A percentile compares a stretch with the other conserved stretches of the same genome.
These are phyloP conservation scores for Botryotinia calthae DNA, from an alignment of 2,329 filamentous ascomycete genomes.

Conservation along the genomic window DNA sequence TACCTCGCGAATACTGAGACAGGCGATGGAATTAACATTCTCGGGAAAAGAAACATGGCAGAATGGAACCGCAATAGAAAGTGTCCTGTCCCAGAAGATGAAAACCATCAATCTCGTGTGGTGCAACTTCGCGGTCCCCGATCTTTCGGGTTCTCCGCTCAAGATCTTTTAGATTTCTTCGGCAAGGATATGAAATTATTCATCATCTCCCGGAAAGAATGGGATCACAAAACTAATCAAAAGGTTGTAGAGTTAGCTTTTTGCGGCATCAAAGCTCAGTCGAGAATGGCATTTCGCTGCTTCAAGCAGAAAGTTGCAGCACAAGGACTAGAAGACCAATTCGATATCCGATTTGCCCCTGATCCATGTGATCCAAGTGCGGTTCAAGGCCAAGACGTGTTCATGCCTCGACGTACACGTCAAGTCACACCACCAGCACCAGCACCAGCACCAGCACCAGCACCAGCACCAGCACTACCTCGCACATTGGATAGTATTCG, in stretches of 20 bases:
- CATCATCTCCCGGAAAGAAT: slow-evolving; percentile 14
- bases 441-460: neutral
- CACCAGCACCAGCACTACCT: neutral
- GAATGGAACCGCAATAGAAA: slow-evolving; percentile 24
- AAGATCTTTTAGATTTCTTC: slow-evolving; percentile 17
- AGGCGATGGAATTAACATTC: slow-evolving; percentile 20
- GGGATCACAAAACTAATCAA: neutral
- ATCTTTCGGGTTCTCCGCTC: neutral
- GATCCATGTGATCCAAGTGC: slow-evolving; percentile 23
- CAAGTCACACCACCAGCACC: neutral
- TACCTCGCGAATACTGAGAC: neutral
- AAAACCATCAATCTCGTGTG: slow-evolving; percentile 22
- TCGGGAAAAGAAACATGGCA: slow-evolving; percentile 15
- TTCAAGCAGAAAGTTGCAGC: slow-evolving; percentile 12
- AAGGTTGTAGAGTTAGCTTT: slow-evolving; percentile 19
- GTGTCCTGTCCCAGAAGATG: neutral
- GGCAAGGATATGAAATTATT: slow-evolving; percentile 22
- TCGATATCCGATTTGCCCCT: slow-evolving; percentile 16
- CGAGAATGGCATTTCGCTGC: slow-evolving; percentile 18
- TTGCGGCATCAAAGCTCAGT: slow-evolving; percentile 15
- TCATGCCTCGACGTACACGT: neutral
- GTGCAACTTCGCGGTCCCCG: slow-evolving; percentile 21
- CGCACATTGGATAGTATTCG: neutral
- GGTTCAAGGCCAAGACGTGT: slow-evolving; percentile 5
- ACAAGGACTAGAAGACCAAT: neutral